Evolutionary conservation across 768 basidiomycete genomes (phyloP).

Genomic region (Rhizopogon rudus): DNA sequence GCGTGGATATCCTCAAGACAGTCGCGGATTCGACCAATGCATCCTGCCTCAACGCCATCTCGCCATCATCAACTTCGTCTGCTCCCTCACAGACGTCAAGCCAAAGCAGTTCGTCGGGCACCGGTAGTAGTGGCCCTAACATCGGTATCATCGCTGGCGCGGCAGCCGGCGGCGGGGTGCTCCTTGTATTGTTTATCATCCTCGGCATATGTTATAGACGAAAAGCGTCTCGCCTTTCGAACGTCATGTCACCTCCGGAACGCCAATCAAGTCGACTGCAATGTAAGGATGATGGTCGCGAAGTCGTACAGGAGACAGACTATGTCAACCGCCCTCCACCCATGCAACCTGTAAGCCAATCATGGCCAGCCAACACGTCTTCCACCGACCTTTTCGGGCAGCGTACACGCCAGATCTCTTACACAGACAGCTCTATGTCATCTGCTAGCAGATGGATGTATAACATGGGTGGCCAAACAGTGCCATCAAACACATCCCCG

Average conservation of each 20-base stretch:
- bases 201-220: constrained; percentile 42
- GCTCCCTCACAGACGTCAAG: constrained; percentile 11
- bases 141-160: constrained; percentile 44
- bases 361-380: not conserved
- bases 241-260: constrained; percentile 22
- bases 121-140: constrained; percentile 29
- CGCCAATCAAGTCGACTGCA: constrained; percentile 26
- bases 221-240: constrained; percentile 15
- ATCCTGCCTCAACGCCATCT: constrained; percentile 48
- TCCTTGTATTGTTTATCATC: constrained; percentile 45
- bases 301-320: constrained; percentile 17
- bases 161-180: constrained; percentile 47
- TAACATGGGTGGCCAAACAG: constrained; percentile 9
- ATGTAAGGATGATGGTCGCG: constrained; percentile 32
- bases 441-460: constrained; percentile 42
- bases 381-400: not conserved
- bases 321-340: constrained; percentile 11
- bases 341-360: not conserved
- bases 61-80: constrained; percentile 43
- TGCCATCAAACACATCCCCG: constrained; percentile 26
- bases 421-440: constrained; percentile 23
- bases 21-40: constrained; percentile 48
- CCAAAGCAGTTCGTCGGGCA: constrained; percentile 14
- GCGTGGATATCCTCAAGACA: constrained; percentile 44
- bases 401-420: constrained; percentile 14